These are phyloP conservation scores for Globisporangium megalacanthum DNA, from an alignment of 352 stramenopile species.

Conservation along the genomic window DNA sequence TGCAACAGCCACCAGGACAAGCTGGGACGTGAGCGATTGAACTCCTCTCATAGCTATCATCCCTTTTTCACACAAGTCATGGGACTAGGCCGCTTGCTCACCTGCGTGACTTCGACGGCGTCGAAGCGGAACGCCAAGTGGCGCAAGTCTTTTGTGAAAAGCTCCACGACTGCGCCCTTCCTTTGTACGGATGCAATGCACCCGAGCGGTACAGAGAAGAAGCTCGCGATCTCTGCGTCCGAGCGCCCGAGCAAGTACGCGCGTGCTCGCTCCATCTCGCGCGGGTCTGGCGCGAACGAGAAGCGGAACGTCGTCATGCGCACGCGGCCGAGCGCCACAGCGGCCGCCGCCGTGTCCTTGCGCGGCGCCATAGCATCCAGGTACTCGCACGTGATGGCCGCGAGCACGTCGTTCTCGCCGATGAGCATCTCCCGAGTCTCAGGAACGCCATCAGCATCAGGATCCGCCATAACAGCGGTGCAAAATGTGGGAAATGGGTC, in stretches of 20 bases:
- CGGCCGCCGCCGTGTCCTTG: slow-evolving; percentile 55
- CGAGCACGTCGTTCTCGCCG: slow-evolving; percentile 71
- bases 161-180: slow-evolving; percentile 73
- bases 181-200: slow-evolving; percentile 75
- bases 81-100: slow-evolving; percentile 8
- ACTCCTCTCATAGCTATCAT: too few species aligned
- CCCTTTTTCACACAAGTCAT: too few species aligned
- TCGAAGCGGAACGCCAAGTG: slow-evolving; percentile 76
- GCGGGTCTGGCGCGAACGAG: slow-evolving; percentile 66
- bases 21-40: too few species aligned
- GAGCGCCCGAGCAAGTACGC: slow-evolving; percentile 48
- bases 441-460: too few species aligned
- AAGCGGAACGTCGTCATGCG: slow-evolving; percentile 86
- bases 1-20: background rate
- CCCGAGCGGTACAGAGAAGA: slow-evolving; percentile 70
- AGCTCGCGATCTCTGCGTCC: slow-evolving; percentile 66
- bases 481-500: too few species aligned
- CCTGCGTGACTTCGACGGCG: slow-evolving; percentile 60
- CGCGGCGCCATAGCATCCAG: slow-evolving; percentile 50
- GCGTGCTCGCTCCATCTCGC: slow-evolving; percentile 45
- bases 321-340: slow-evolving; percentile 59
- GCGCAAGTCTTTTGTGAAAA: slow-evolving; percentile 75
- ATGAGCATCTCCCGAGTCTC: slow-evolving; percentile 41
- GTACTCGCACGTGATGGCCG: slow-evolving; percentile 69
- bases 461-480: too few species aligned